These are phyloP conservation scores for Diaporthe vaccinii DNA, from an alignment of 2,329 filamentous ascomycete genomes.

Conservation along the genomic window DNA sequence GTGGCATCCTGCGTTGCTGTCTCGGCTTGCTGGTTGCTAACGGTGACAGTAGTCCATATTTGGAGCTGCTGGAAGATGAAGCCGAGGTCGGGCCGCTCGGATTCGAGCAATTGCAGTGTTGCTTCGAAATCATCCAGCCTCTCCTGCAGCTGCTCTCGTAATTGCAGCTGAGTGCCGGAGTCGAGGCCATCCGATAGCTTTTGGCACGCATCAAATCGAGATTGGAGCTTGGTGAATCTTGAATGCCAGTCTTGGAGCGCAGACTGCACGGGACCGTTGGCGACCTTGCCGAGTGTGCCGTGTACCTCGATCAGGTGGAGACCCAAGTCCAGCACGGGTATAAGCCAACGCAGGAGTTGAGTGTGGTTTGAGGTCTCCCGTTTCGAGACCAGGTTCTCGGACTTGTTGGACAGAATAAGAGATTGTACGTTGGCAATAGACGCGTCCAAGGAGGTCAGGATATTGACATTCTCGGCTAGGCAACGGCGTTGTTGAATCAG, in stretches of 20 bases:
- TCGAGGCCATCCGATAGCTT: conserved; percentile 66
- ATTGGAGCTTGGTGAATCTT: conserved; percentile 59
- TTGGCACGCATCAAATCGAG: conserved; percentile 57
- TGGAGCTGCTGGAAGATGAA: conserved; percentile 77
- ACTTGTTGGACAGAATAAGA: conserved; percentile 48
- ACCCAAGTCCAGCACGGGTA: conserved; percentile 75
- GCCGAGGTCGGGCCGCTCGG: conserved; percentile 68
- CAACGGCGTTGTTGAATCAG: conserved; percentile 70
- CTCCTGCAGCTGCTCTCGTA: conserved; percentile 52
- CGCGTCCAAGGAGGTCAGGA: conserved; percentile 55
- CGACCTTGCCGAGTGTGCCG: conserved; percentile 69
- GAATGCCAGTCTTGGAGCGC: conserved; percentile 65
- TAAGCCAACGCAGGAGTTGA: conserved; percentile 70
- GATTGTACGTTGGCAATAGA: conserved; percentile 53
- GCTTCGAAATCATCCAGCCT: conserved; percentile 54
- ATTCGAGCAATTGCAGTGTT: conserved; percentile 59
- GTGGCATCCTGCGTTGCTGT: conserved; percentile 48
- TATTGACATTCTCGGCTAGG: conserved; percentile 57
- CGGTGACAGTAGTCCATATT: conserved; percentile 68
- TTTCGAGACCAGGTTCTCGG: conserved; percentile 43
- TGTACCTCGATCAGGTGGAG: conserved; percentile 75
- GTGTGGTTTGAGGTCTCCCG: conserved; percentile 44
- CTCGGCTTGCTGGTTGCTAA: conserved; percentile 39
- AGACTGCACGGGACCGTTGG: conserved; percentile 60
- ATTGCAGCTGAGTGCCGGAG: conserved; percentile 52